These are phyloP conservation scores for Delitschia confertaspora DNA, from an alignment of 495 filamentous ascomycete species.

Conservation along the genomic window DNA sequence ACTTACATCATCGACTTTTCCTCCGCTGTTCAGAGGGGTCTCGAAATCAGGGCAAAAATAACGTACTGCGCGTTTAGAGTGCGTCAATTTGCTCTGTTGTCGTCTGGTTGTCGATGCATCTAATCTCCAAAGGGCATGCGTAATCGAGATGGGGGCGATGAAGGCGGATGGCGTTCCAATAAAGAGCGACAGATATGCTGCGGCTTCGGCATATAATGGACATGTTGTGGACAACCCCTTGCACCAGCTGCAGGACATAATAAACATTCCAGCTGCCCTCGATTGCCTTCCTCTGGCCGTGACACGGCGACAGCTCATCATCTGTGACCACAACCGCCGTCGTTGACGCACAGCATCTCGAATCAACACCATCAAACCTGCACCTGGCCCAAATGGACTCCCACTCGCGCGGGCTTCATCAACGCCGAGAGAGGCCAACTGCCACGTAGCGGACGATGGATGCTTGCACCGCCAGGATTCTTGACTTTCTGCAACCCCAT, in stretches of 20 bases:
- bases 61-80: neutral
- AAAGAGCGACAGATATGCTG: conserved; percentile 3
- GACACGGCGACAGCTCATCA: conserved; percentile 20
- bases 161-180: conserved; percentile 18
- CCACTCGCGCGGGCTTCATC: neutral
- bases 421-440: conserved; percentile 3
- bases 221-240: conserved; percentile 15
- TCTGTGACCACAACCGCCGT: conserved; percentile 17
- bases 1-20: too few species aligned
- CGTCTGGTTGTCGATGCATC: neutral
- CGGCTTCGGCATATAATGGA: too few species aligned
- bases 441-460: conserved; percentile 20
- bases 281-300: conserved; percentile 10
- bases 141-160: conserved; percentile 21
- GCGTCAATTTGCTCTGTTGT: too few species aligned
- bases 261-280: neutral
- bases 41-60: too few species aligned
- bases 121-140: too few species aligned
- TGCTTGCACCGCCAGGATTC: conserved; percentile 13
- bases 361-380: conserved; percentile 16
- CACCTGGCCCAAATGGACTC: conserved; percentile 14
- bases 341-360: conserved; percentile 24
- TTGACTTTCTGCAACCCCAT: conserved; percentile 11
- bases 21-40: too few species aligned
- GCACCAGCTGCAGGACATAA: conserved; percentile 23